Evolutionary conservation across 2,329 filamentous ascomycete species (phyloP), one percentile per base, ranked within the genome.

Genomic region (Stagonosporopsis tanaceti): DNA sequence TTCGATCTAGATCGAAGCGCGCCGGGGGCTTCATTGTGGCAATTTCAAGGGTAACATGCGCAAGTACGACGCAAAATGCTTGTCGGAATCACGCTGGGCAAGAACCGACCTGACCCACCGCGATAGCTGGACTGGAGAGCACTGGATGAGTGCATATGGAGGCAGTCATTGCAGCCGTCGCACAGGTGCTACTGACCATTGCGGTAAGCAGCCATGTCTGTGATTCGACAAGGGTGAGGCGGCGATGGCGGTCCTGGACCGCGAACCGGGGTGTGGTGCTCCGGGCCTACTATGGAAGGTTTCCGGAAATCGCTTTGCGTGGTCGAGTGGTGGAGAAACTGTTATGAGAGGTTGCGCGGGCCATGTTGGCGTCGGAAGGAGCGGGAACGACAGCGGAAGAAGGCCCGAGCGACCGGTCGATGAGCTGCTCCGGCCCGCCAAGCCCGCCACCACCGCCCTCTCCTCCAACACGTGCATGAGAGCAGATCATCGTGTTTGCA

Each of bases 251-350:
- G 71, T 70, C 72, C 69, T 73, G 53, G 59, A 70, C 51, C 65
- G 69, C 68, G 65, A 48, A 44, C 47, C 66, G 65, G 71, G 60
- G 51, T 45, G 34, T 46, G 25, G 46, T 62, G 53, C 51, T 67
- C 69, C 67, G 66, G 60, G 47, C 56, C 66, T 65, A 72, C 69
- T 67, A 61, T 67, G 61, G 62, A 61, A 61, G 51, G 55, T 63
- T 64, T 52, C 51, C 53, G 50, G 63, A 57, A 57, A 28, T 60
- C 65, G 61, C 39, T 60, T 62, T 67, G 64, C 57, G 57, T 63
- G 60, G 61, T 60, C 61, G 48, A 63, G 67, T 74, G 71, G 73
- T 70, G 72, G 72, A 72, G 69, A 73, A 76, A 72, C 63, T 73
- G 70, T 68, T 35, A 62, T 59, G 54, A 65, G 57, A 64, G 62